Percentiles rank a stretch among this genome's conserved stretches.
phyloP scores from a whole-genome alignment of 2,329 filamentous ascomycete species.

The Colletotrichum lupini region DNA sequence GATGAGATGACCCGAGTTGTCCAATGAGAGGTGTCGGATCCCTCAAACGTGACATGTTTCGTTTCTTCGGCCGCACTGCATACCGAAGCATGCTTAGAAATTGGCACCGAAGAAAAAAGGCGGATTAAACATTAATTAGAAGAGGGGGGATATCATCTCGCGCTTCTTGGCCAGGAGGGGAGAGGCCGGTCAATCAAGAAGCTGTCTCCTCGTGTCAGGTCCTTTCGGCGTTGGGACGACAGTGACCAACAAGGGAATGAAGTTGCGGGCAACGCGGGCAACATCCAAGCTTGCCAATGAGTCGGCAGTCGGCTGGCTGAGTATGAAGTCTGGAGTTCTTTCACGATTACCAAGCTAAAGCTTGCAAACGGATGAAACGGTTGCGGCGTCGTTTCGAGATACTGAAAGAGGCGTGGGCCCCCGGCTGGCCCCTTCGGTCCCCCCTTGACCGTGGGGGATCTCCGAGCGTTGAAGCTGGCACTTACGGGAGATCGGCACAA shows the following conservation, averaged over 20 bases:
- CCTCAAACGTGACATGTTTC: constrained; percentile 33
- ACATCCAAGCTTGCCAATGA: background rate
- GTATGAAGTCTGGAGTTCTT: background rate
- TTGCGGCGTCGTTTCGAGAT: constrained; percentile 25
- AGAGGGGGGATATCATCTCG: background rate
- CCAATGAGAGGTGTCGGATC: constrained; percentile 6
- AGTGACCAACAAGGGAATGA: background rate
- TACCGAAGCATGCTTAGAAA: constrained; percentile 31
- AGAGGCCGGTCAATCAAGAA: background rate
- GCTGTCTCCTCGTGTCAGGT: background rate
- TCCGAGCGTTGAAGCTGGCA: background rate
- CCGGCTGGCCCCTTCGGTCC: background rate
- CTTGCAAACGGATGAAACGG: constrained; percentile 21
- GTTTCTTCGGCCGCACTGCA: constrained; percentile 29
- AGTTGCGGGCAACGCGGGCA: background rate
- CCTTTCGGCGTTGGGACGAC: constrained; percentile 2
- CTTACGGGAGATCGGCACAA: constrained; percentile 23
- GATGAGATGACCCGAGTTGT: constrained; percentile 21
- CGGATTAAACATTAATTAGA: background rate
- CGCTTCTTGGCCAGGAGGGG: background rate
- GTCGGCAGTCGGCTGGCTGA: too few species aligned
- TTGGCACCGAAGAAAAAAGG: background rate
- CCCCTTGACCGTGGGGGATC: background rate
- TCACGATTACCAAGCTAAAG: background rate
- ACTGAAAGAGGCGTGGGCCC: background rate